phyloP scores from a whole-genome alignment of 495 filamentous ascomycete species.

The Penicillium herquei region DNA sequence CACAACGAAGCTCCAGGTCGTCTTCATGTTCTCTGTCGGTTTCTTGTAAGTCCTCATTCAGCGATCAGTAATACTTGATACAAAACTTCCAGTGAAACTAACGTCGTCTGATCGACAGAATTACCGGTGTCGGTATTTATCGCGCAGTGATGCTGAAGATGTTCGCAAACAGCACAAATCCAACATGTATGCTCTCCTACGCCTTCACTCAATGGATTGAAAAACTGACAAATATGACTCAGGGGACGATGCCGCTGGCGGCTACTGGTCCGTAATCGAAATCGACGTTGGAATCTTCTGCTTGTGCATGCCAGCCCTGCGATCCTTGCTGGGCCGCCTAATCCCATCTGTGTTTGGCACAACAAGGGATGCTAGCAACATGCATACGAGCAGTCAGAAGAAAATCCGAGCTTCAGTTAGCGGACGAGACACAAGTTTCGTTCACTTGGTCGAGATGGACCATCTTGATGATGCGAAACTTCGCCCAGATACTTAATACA shows the following conservation, averaged over 20 bases:
- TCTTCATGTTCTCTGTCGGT: slow-evolving; percentile 23
- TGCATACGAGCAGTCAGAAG: slow-evolving; percentile 1
- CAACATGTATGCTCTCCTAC: slow-evolving; percentile 14
- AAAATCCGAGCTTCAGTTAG: neutral
- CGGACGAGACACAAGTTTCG: neutral
- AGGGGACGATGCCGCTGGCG: slow-evolving; percentile 19
- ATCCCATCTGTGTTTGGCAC: slow-evolving; percentile 1
- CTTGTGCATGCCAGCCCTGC: slow-evolving; percentile 19
- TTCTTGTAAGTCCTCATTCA: slow-evolving; percentile 17
- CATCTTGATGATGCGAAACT: neutral
- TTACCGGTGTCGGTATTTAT: slow-evolving; percentile 20
- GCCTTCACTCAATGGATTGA: neutral
- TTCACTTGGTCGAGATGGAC: slow-evolving; percentile 4
- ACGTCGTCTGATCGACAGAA: slow-evolving; percentile 4
- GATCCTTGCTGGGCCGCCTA: slow-evolving; percentile 8
- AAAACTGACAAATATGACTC: neutral
- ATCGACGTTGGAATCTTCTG: slow-evolving; percentile 22
- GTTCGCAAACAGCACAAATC: slow-evolving; percentile 18
- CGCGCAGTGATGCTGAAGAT: slow-evolving; percentile 13
- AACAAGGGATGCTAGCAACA: neutral
- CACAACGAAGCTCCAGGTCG: slow-evolving; percentile 18
- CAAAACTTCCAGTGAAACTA: neutral
- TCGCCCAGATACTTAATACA: neutral
- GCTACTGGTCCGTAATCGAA: slow-evolving; percentile 20
- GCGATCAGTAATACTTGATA: neutral